These are phyloP conservation scores for Saxophila tyrrhenica DNA, from an alignment of 495 filamentous ascomycete genomes.

Conservation along the genomic window DNA sequence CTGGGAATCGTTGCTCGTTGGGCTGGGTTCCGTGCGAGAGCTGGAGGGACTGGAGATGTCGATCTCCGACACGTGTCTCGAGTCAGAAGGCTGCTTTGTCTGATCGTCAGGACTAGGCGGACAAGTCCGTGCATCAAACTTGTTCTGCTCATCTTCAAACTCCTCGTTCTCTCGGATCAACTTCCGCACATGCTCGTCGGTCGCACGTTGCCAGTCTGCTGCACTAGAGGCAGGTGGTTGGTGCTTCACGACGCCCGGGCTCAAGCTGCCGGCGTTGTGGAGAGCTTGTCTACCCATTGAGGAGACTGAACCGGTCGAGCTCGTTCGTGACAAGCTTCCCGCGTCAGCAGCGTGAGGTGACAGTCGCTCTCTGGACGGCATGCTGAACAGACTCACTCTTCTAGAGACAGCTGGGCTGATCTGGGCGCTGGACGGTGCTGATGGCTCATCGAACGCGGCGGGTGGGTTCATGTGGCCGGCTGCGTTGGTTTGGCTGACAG, in stretches of 20 bases:
- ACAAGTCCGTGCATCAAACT: conserved; percentile 21
- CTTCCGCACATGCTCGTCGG: conserved; percentile 26
- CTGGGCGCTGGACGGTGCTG: conserved; percentile 3
- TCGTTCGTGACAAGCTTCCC: conserved; percentile 10
- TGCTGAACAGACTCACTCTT: conserved; percentile 6
- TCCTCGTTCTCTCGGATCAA: conserved; percentile 7
- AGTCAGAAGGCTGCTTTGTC: neutral
- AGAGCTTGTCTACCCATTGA: conserved; percentile 1
- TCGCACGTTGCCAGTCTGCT: conserved; percentile 26
- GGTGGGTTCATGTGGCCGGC: conserved; percentile 30
- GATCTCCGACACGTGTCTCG: neutral
- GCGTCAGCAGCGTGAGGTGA: neutral
- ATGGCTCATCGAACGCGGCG: conserved; percentile 21
- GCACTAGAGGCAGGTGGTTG: conserved; percentile 17
- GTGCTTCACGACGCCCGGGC: neutral
- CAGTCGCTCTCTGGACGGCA: conserved; percentile 8
- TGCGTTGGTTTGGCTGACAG: conserved; percentile 27
- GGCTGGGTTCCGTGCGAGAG: conserved; percentile 21
- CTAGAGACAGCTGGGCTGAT: conserved; percentile 18
- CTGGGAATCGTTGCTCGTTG: conserved; percentile 14
- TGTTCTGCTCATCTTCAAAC: conserved; percentile 7
- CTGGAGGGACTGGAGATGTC: conserved; percentile 8
- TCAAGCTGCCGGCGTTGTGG: neutral
- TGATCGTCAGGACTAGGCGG: conserved; percentile 34
- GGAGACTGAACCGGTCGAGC: conserved; percentile 8